A percentile compares a stretch with the other conserved stretches of the same genome.
These are phyloP conservation scores for Zygosaccharomyces siamensis DNA, from an alignment of 805 yeast species.

Conservation along the genomic window DNA sequence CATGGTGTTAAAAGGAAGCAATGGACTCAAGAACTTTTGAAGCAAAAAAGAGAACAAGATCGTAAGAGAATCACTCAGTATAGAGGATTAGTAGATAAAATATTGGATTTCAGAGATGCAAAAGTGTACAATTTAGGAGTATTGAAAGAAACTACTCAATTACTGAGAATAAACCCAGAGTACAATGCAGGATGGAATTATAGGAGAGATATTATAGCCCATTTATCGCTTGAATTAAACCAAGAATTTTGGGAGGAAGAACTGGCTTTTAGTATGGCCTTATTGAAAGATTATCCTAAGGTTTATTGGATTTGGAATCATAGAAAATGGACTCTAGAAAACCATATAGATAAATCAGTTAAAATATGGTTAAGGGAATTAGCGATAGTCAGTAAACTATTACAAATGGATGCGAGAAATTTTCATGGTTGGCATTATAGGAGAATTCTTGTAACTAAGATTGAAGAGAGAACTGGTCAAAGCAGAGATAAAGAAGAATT, in stretches of 20 bases:
- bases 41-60: constrained; percentile 53
- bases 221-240: constrained; percentile 20
- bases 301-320: constrained; percentile 98
- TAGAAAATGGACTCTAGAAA: constrained; percentile 71
- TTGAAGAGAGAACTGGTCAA: constrained; percentile 22
- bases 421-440: constrained; percentile 97
- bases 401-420: constrained; percentile 73
- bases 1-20: constrained; percentile 68
- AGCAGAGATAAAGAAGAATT: constrained; percentile 51
- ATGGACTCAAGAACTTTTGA: constrained; percentile 51
- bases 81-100: constrained; percentile 40
- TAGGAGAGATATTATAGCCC: constrained; percentile 62
- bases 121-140: constrained; percentile 36
- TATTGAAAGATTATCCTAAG: constrained; percentile 68
- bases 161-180: constrained; percentile 74
- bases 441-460: constrained; percentile 53
- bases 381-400: constrained; percentile 59
- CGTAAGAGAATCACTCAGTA: constrained; percentile 55
- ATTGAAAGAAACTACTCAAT: constrained; percentile 49
- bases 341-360: constrained; percentile 40
- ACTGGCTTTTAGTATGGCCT: constrained; percentile 51
- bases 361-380: constrained; percentile 69
- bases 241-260: constrained; percentile 46
- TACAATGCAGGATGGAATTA: constrained; percentile 87
- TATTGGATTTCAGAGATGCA: constrained; percentile 37